A percentile compares a stretch with the other conserved stretches of the same genome.
Evolutionary conservation across 306 rosid species (phyloP).

Genomic region (Arachis stenosperma): DNA sequence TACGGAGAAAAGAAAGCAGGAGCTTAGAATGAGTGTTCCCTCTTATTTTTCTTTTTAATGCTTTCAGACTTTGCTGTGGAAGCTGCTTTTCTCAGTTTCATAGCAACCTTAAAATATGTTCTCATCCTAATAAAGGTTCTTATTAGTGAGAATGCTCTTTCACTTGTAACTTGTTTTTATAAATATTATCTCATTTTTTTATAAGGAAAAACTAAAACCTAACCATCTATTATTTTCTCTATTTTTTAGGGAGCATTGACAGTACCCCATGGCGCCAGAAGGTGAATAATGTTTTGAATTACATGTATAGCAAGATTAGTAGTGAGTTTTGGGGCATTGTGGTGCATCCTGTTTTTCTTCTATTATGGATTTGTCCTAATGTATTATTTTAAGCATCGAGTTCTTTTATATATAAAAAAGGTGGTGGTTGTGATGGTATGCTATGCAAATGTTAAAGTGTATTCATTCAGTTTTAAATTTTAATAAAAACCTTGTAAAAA

Average conservation of each 20-base stretch:
- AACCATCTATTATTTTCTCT: background rate
- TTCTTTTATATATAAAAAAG: background rate
- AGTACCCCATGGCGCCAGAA: slow-evolving; percentile 39
- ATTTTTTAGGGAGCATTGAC: slow-evolving; percentile 27
- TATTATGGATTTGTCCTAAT: slow-evolving; percentile 32
- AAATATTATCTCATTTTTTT: slow-evolving; percentile 1
- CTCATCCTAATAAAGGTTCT: slow-evolving; percentile 49
- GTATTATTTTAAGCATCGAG: slow-evolving; percentile 21
- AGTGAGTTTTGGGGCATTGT: slow-evolving; percentile 33
- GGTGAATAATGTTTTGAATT: slow-evolving; percentile 34
- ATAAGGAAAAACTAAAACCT: background rate
- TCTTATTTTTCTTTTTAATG: slow-evolving; percentile 28
- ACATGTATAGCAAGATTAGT: slow-evolving; percentile 36
- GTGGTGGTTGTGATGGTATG: background rate
- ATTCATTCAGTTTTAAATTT: too few relatives aligned
- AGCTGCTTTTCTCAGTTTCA: slow-evolving; percentile 52
- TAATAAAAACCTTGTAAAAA: too few relatives aligned
- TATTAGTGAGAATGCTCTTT: slow-evolving; percentile 58
- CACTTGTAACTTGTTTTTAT: slow-evolving; percentile 21
- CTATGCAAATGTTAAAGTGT: background rate
- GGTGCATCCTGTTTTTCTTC: slow-evolving; percentile 40
- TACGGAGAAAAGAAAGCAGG: background rate
- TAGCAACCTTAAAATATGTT: slow-evolving; percentile 53
- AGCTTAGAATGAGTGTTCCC: slow-evolving; percentile 26
- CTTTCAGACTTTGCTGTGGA: slow-evolving; percentile 57